Base-by-base conservation (phyloP, 2,329 filamentous ascomycete species). In the Pyrenophora seminiperda region DNA sequence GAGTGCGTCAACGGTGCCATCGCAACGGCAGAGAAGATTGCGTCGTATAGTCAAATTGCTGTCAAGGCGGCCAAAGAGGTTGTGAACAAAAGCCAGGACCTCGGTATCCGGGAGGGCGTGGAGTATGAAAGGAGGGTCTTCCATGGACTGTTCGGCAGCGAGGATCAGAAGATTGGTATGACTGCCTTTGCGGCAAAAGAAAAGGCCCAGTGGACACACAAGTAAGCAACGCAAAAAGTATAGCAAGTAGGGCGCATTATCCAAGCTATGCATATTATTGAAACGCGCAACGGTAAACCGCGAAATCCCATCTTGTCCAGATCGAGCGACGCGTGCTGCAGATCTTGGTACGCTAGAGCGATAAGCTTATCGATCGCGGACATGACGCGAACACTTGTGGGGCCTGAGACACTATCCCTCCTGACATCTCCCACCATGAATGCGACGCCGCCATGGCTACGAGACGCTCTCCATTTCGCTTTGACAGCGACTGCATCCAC, bases 21-120 rank as follows among this genome's bases (percentile, higher is more conserved):
- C 53, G 84, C 87, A 70, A 93, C 91, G 14, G 94, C 94, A 2
- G 90, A 89, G 79, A 92, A 85, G 43, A 97, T 99, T 76, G 92
- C 94, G 0, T 78, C 88, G 1, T 91, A 94, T 75, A 92, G 89
- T 43, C 85, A 82, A 69, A 87, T 99, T n/a, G 89, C 93, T 1
- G 85, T 96, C 50, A 86, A 91, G 77, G 94, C 89, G 9, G 88
- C 84, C 49, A 99, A 99, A 81, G 94, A 99, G 80, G 93, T 94
- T n/a, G 93, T 99, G 47, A 96, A 97, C 74, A 97, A 97, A 86
- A 96, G 91, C 74, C 92, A 97, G 80, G 94, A 99, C 65, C 76
- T 96, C 62, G 81, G 87, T 3, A 77, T 99, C 52, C 80, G 89
- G 62, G 94, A 97, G 68, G 94, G 94, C 11, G 89, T 99, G 1